Base-by-base conservation (phyloP, 352 stramenopile species). In the Peronosclerospora sorghi region DNA sequence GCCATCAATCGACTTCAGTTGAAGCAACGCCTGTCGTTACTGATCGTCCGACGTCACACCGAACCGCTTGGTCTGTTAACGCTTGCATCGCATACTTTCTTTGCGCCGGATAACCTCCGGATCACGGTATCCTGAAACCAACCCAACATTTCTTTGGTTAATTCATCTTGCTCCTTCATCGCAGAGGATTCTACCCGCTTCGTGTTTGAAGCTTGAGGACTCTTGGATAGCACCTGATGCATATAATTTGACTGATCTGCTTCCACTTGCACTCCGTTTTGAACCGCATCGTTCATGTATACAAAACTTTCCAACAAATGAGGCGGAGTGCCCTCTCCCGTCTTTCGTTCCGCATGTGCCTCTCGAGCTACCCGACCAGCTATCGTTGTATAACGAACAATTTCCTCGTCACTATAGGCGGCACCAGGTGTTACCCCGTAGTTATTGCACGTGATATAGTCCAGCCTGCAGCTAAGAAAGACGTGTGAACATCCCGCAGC, bases 71-170 rank as follows among this genome's bases (percentile, higher is more conserved):
- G 63, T 55, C 20, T 50, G 40, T 9, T 57, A 65, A 10, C 69
- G 68, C 35, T 66, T 70, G 21, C 63, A 56, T 45, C 65, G 44
- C 52, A 81, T 56, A 6, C 48, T 54, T 49, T 83, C 71, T 40
- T 81, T 83, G 8, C 69, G 67, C 12, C 59, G 54, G 20, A 86
- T 45, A 27, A 85, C 69, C 4, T 68, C 71, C 3, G 72, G 69
- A 37, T 83, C 59, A 1, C 70, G 62, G 24, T 67, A 62, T 0
- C 72, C 69, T 14, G 51, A 56, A 20, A 84, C 72, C 74, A 85
- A 24, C 50, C 68, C 20, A 63, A 18, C 69, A 83, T 83, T 36
- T 86, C 71, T 0, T 37, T 45, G 0, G 34, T 49, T 4, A 69
- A 62, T 14, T 41, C 38, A 34, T 79, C 45, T 13, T 70, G 49